Percentiles rank a stretch among this genome's conserved stretches.
These are phyloP conservation scores for Martensiomyces pterosporus DNA, from an alignment of 192 early-diverging fungal genomes.

Conservation along the genomic window DNA sequence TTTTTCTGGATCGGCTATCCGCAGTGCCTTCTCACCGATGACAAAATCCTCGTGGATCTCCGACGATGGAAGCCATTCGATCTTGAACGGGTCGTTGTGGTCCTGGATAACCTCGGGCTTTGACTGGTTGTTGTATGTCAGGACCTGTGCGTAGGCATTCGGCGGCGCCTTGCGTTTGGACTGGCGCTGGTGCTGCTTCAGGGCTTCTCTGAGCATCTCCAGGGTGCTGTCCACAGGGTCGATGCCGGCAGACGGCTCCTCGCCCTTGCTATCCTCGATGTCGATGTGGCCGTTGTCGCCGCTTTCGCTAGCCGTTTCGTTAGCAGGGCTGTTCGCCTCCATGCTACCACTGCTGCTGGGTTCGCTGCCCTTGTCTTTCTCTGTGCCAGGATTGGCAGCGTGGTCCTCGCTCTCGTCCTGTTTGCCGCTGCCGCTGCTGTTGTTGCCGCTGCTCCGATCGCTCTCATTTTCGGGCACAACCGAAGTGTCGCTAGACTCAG, in stretches of 20 bases:
- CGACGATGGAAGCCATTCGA: slow-evolving; percentile 71
- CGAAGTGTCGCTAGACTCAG: no score
- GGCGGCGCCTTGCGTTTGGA: slow-evolving; percentile 74
- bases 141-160: slow-evolving; percentile 70
- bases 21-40: slow-evolving; percentile 31
- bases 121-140: slow-evolving; percentile 66
- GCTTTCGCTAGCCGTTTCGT: neutral
- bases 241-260: slow-evolving; percentile 14
- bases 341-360: neutral
- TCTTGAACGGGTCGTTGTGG: slow-evolving; percentile 88
- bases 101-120: slow-evolving; percentile 68
- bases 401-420: no score
- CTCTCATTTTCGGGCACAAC: no score
- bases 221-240: slow-evolving; percentile 24
- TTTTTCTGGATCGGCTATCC: slow-evolving; percentile 25
- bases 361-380: neutral
- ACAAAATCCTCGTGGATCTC: slow-evolving; percentile 46
- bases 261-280: slow-evolving; percentile 1
- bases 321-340: no score
- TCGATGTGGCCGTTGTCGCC: slow-evolving; percentile 1
- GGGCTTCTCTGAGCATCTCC: slow-evolving; percentile 58
- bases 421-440: no score
- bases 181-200: slow-evolving; percentile 73
- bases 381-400: slow-evolving; percentile 8
- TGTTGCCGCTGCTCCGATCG: no score